A percentile compares a stretch with the other conserved stretches of the same genome.
These are phyloP conservation scores for Lablab purpureus DNA, from an alignment of 306 rosid genomes.

Conservation along the genomic window DNA sequence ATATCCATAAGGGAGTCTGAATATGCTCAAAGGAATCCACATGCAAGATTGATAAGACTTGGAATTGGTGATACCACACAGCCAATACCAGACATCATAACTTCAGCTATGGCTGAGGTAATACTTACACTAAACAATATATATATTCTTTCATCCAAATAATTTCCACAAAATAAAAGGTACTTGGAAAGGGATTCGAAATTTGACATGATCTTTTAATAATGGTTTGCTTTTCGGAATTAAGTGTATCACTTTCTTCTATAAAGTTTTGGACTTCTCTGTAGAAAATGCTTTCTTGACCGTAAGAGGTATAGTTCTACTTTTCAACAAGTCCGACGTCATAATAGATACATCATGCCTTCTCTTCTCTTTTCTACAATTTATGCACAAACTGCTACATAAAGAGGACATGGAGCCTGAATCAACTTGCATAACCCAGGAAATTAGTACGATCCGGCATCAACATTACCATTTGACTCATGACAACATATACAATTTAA, in stretches of 20 bases:
- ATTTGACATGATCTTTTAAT: neutral
- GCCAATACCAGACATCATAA: slow-evolving; percentile 67
- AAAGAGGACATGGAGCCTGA: neutral
- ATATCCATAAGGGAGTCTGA: neutral
- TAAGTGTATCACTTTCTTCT: neutral
- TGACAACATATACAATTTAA: neutral
- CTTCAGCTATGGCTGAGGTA: slow-evolving; percentile 78
- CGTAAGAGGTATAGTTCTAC: neutral
- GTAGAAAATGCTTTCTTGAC: neutral
- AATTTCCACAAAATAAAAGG: neutral
- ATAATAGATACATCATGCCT: neutral
- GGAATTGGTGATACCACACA: slow-evolving; percentile 77
- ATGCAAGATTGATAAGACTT: slow-evolving; percentile 23
- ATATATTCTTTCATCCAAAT: neutral
- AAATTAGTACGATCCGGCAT: neutral
- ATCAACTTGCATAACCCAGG: neutral
- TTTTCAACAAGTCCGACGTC: neutral
- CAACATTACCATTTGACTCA: neutral
- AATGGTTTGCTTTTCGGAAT: neutral
- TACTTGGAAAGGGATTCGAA: neutral
- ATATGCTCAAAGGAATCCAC: slow-evolving; percentile 22
- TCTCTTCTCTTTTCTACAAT: neutral
- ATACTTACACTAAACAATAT: neutral
- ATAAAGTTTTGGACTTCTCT: slow-evolving; percentile 2
- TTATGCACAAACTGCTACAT: neutral